A percentile compares a stretch with the other conserved stretches of the same genome.
Evolutionary conservation across 108 stramenopile species (phyloP).

Genomic region (Epithemia pelagica): DNA sequence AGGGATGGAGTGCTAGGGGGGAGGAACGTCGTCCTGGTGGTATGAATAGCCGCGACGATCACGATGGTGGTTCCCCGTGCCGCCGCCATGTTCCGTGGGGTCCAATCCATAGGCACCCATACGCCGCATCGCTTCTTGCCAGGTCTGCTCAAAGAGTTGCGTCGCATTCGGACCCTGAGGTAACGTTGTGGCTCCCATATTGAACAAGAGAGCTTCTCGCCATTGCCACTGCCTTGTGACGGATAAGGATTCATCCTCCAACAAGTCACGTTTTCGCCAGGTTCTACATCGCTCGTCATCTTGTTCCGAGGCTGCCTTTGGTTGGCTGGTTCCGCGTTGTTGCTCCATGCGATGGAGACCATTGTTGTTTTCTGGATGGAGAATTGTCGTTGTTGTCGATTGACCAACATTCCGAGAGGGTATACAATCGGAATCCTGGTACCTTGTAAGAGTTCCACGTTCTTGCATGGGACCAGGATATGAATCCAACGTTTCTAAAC

Average conservation of each 20-base stretch:
- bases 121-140: not conserved
- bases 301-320: not conserved
- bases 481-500: not conserved
- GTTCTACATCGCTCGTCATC: not conserved
- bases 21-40: no score
- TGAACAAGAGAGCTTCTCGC: constrained; percentile 52
- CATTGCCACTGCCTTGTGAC: constrained; percentile 34
- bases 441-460: no score
- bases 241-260: constrained; percentile 29
- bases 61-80: no score
- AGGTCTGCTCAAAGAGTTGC: not conserved
- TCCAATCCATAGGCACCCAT: not conserved
- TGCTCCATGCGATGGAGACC: not conserved
- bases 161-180: constrained; percentile 23
- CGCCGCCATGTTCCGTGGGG: no score
- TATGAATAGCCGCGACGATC: no score
- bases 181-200: constrained; percentile 33
- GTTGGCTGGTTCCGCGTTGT: not conserved
- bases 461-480: not conserved
- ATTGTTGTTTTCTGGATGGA: not conserved
- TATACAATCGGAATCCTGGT: no score
- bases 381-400: no score
- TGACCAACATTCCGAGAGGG: no score
- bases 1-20: no score
- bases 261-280: constrained; percentile 4